Evolutionary conservation across 192 early-diverging fungal species (phyloP), one percentile per base, ranked within the genome.

Genomic region (Backusella westeae): DNA sequence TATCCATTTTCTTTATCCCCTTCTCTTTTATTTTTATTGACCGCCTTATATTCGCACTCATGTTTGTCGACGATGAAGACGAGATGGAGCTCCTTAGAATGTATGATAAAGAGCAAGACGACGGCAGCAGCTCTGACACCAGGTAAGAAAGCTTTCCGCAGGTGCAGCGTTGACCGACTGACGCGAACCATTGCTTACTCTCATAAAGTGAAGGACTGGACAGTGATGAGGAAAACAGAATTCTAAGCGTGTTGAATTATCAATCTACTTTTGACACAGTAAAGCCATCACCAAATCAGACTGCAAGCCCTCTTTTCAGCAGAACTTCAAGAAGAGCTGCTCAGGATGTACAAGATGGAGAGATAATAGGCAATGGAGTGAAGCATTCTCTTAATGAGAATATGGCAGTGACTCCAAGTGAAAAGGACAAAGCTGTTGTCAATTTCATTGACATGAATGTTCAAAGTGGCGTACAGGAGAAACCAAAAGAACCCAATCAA

Each of bases 211-310:
- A 63, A 29, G 56, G 23, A 14, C 26, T 63, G 26, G 56, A 63
- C 56, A 63, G 56, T 29, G 56, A 63, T 14, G 56, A 63, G 29
- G 56, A 63, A 63, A 63, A 3, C 29, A 63, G 26, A 10, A 63
- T 63, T 63, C 29, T 63, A 63, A 63, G 56, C 56, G 56, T 10
- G 56, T 63, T 63, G n/a, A 63, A 63, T 63, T 63, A 63, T 9
- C 56, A 63, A 63, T 29, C 56, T 4, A 63, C 23, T 63, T 63
- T 63, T 23, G 56, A 29, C 26, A 14, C 21, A 23, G 4, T 15
- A 26, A 63, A 63, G 9, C 1, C 46, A 6, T 17, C 15, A 14
- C 12, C 46, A 15, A 49, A n/a, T n/a, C 46, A 49, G 46, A 49
- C 6, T 6, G 46, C 19, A 49, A n/a, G 1, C 6, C 46, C 6